Evolutionary conservation across 441 rosid genomes (phyloP), one percentile per base, ranked within the genome.

Genomic region (Omphalea diandra): DNA sequence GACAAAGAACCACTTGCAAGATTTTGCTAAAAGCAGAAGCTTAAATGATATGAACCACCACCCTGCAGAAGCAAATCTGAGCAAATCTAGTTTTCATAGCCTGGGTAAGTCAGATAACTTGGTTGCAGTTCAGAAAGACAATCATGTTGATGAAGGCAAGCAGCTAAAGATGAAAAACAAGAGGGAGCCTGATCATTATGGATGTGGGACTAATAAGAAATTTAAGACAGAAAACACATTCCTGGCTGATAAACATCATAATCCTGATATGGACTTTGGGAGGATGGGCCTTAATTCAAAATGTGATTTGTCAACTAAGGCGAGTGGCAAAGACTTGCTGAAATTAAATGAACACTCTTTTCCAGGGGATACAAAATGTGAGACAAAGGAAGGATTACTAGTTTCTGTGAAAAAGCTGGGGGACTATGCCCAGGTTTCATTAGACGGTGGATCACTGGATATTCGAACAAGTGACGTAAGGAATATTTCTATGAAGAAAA

Each of bases 21-120:
- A 84, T 52, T 54, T 82, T 72, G 71, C 68, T 75, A 79, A 83
- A 69, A 75, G 82, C 65, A 83, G 83, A 81, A 77, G 76, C 71
- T 69, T 80, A 65, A 81, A 67, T 74, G 83, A 81, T 65, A 69
- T 68, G 83, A 74, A 52, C 53, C 78, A 71, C 56, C 77, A 59
- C 72, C 77, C 73, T 65, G 69, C 69, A 60, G 82, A 75, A 65
- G 58, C 73, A 59, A 78, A 79, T 74, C 36, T 72, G 14, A 77
- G 66, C 74, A 79, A 63, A 74, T 54, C 70, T 35, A 73, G 64
- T 64, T 58, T 75, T 54, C 44, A 44, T 54, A 43, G 69, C 44
- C 49, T 54, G 65, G 68, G 65, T 47, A 70, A 70, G 80, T 72
- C 81, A 41, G 32, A 32, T 24, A 52, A 38, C 56, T 29, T 63